These are phyloP conservation scores for Pterocarpus macrocarpus DNA, from an alignment of 306 rosid genomes.

Conservation along the genomic window DNA sequence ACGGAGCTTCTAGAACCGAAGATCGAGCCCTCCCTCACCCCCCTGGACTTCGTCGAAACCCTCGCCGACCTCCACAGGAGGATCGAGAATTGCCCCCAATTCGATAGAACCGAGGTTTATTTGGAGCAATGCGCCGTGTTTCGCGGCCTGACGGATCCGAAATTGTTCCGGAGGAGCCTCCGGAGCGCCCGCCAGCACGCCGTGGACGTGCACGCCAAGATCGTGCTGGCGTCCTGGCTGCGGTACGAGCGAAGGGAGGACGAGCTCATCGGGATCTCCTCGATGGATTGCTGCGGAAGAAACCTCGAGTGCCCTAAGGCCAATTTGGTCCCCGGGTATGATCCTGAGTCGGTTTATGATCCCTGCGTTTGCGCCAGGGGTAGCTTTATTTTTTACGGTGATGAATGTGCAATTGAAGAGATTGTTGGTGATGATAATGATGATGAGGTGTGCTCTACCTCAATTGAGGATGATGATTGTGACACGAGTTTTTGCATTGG, in stretches of 20 bases:
- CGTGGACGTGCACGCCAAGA: constrained; percentile 69
- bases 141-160: constrained; percentile 63
- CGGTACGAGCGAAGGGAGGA: constrained; percentile 85
- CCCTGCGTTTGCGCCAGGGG: constrained; percentile 55
- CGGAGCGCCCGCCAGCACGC: constrained; percentile 84
- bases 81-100: constrained; percentile 61
- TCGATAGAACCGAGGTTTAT: constrained; percentile 59
- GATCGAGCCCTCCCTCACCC: constrained; percentile 59
- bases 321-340: constrained; percentile 68
- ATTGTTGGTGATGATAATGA: neutral
- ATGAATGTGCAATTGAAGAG: neutral
- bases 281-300: constrained; percentile 78
- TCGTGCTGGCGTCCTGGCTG: constrained; percentile 79
- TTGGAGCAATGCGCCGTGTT: constrained; percentile 73
- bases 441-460: constrained; percentile 60
- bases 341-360: constrained; percentile 69
- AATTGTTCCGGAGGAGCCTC: constrained; percentile 77
- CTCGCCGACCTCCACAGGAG: constrained; percentile 59
- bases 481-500: constrained; percentile 78
- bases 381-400: neutral
- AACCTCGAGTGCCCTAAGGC: constrained; percentile 81
- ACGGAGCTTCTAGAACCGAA: constrained; percentile 72
- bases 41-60: constrained; percentile 61
- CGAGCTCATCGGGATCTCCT: constrained; percentile 65
- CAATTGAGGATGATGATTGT: constrained; percentile 63